Evolutionary conservation across 179 eudicot species (phyloP).

Genomic region (Sideroxylon spinosum): DNA sequence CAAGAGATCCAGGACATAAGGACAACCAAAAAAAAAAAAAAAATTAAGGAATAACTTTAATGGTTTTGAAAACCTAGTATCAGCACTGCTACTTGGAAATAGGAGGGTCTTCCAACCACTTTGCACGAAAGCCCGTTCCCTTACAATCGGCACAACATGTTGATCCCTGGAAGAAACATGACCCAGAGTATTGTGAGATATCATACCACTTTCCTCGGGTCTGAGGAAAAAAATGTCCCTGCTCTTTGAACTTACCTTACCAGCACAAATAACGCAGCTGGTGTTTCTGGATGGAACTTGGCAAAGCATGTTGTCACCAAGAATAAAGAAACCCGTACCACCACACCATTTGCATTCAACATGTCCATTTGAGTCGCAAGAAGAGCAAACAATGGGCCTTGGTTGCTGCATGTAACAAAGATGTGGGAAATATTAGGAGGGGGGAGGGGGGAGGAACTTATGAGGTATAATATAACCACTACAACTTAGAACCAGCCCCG

Average conservation of each 20-base stretch:
- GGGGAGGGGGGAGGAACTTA: background rate
- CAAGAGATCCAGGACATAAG: background rate
- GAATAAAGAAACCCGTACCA: constrained; percentile 77
- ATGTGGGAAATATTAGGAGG: background rate
- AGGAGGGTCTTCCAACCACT: constrained; percentile 68
- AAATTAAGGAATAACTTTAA: background rate
- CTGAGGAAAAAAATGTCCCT: too few relatives aligned
- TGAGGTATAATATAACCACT: background rate
- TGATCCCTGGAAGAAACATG: constrained; percentile 48
- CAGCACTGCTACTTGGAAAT: constrained; percentile 32
- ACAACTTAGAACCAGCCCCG: background rate
- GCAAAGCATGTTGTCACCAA: constrained; percentile 87
- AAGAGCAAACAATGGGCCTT: constrained; percentile 54
- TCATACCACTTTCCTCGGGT: background rate
- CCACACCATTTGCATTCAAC: constrained; percentile 84
- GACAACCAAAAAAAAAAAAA: background rate
- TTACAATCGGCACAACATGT: constrained; percentile 57
- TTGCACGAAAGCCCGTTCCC: constrained; percentile 86
- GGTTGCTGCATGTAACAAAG: constrained; percentile 55
- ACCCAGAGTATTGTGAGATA: background rate
- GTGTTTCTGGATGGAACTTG: constrained; percentile 77
- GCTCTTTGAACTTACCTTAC: constrained; percentile 44
- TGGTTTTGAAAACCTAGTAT: background rate
- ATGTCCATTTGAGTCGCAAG: constrained; percentile 64
- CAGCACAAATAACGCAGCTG: constrained; percentile 65